Evolutionary conservation across 2,329 filamentous ascomycete species (phyloP), one percentile per base, ranked within the genome.

Genomic region (Trichoderma sp.): DNA sequence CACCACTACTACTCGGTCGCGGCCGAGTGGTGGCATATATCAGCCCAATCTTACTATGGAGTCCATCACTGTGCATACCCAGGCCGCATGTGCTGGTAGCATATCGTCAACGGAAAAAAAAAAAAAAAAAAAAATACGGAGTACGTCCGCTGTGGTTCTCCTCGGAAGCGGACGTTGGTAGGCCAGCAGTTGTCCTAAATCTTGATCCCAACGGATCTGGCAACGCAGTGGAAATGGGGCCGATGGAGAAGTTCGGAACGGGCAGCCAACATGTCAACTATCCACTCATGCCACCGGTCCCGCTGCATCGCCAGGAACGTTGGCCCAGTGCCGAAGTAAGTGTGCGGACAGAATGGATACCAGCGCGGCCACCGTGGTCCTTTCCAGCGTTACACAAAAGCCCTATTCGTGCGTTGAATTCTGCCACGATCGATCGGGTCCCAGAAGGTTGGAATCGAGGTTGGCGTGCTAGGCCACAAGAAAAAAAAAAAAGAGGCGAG

Each of bases 221-320:
- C 42, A 63, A 69, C 56, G 67, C 67, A 69, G 54, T 58, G 64
- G 56, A 53, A 67, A 69, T 59, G 68, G 68, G 58, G 68, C 50
- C 53, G 57, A 67, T 67, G 64, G 68, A 63, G 64, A 66, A 67
- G 57, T 42, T 59, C 64, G 64, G 64, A 57, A 56, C 68, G 61
- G 68, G 64, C 57, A 69, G 58, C 53, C 50, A 63, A 52, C 17
- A 60, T 48, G 67, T 48, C 42, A 53, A 57, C 56, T 67, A 64
- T 58, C 68, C 68, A 69, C 68, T 67, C 52, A 29, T 53, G 50
- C 50, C 48, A 67, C 39, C 64, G 39, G 68, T 69, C 68, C 68
- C 68, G 68, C 68, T 64, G 45, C 68, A 64, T 68, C 66, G 37
- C 66, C 66, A 68, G 66, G 66, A 68, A 68, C 66, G 66, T 56